Evolutionary conservation across 2,329 filamentous ascomycete species (phyloP), one percentile per base, ranked within the genome.

Genomic region (Fusarium sp.): DNA sequence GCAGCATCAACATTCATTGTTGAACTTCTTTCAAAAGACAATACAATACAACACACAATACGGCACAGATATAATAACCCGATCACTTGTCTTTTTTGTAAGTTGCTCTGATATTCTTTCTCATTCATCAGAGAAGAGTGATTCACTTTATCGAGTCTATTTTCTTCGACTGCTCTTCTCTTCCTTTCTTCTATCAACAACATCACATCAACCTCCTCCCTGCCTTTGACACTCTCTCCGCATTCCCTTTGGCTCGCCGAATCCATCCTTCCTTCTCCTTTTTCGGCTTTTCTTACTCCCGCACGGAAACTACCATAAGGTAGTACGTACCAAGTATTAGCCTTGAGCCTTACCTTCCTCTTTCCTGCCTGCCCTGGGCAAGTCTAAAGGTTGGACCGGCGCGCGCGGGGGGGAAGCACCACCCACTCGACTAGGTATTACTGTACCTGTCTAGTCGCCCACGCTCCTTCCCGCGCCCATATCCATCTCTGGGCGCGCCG

Each of bases 401-500:
- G 71, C 70, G 63, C 71, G 67, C 62, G 71, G 71, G 71, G 70
- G 70, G 59, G 19, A 62, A 74, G 72, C 57, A 69, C 60, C 60
- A 69, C 54, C 67, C 67, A 73, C 63, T 64, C 27, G 37, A 70
- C 65, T 68, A 42, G 55, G 41, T 58, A 58, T 49, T 38, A 55
- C 63, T 48, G 54, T 57, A n/a, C 54, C 37, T 56, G n/a, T 35
- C 64, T 73, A 70, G 66, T 67, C 58, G 67, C 71, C 64, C 67
- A 73, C 68, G 58, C 70, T 65, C 58, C 71, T 73, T 63, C 71
- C 63, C 58, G 59, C 67, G 60, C 70, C 66, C 63, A 70, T 65
- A 58, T 54, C 51, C 61, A 58, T 66, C 58, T 73, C 58, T 73
- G 71, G 62, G 72, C 72, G 72, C 72, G 72, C 68, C 72, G 72